Base-by-base conservation (phyloP, 768 basidiomycete genomes). In the Boletus rufocinnamomeus region DNA sequence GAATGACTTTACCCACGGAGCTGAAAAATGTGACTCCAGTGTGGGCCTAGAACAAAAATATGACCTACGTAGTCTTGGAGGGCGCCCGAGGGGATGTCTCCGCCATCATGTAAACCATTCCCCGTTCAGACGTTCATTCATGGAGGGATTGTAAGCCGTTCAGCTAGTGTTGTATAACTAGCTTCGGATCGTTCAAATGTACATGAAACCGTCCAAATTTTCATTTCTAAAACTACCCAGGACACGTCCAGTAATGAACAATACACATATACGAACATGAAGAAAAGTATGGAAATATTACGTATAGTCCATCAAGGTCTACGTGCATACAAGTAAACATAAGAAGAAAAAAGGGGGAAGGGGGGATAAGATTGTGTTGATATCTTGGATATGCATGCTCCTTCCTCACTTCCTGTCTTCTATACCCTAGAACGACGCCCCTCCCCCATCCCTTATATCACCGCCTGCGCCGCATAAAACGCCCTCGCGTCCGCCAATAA, bases 401-500 rank as follows among this genome's bases (percentile, higher is more conserved):
- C 23, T 17, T 37, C 32, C 37, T 14, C 8, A 8, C 23, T 17
- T 37, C 32, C 37, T 14, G 4, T 38, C 27, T 17, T 30, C 27
- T 16, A 35, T 35, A 9, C 66, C 63, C 14, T 27, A 10, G 6
- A 17, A 25, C 13, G 10, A 40, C 2, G 2, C n/a, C n/a, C n/a
- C 27, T 27, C 17, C 41, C 11, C 6, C 3, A 16, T 35, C 40
- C 37, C 19, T 69, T 44, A 78, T 44, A 67, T 52, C 66, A 68
- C 46, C 37, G 58, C 63, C 53, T 74, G 76, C 51, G 64, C 66
- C 23, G 64, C 62, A 60, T 76, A 79, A 63, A 75, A 79, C 53
- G 63, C 60, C 52, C 58, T 70, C 38, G 74, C 75, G 1, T 56
- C 54, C 28, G 50, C 50, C 50, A 81, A 56, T 53, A 77, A 63